These are phyloP conservation scores for Amphirosellinia nigrospora DNA, from an alignment of 495 filamentous ascomycete genomes.

Conservation along the genomic window DNA sequence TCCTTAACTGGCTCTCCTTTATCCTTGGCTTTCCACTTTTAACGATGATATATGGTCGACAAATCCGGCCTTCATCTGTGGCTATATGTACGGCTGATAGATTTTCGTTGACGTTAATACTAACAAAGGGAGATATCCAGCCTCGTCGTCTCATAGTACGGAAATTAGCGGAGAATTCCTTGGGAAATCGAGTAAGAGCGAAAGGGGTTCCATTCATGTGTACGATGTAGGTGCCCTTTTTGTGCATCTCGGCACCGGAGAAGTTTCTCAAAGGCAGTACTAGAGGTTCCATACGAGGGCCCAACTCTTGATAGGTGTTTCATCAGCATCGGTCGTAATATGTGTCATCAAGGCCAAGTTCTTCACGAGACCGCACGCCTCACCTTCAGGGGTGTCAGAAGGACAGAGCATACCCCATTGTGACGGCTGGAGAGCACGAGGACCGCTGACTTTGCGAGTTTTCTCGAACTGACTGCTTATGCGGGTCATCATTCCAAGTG, in stretches of 20 bases:
- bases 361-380: slow-evolving; percentile 97
- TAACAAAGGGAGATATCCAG: slow-evolving; percentile 90
- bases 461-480: slow-evolving; percentile 99
- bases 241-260: slow-evolving; percentile 83
- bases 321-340: slow-evolving; percentile 94
- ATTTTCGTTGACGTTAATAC: slow-evolving; percentile 93
- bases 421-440: slow-evolving; percentile 92
- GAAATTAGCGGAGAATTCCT: slow-evolving; percentile 82
- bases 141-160: slow-evolving; percentile 84
- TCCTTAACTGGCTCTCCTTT: slow-evolving; percentile 72
- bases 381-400: slow-evolving; percentile 97
- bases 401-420: slow-evolving; percentile 98
- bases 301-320: slow-evolving; percentile 81
- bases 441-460: slow-evolving; percentile 92
- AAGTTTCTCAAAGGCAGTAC: slow-evolving; percentile 63
- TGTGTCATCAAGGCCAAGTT: slow-evolving; percentile 99
- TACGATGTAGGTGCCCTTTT: slow-evolving; percentile 81
- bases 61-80: slow-evolving; percentile 95
- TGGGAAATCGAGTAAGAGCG: slow-evolving; percentile 80
- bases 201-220: slow-evolving; percentile 94
- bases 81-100: slow-evolving; percentile 92
- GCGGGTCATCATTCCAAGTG: slow-evolving; percentile 99
- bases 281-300: slow-evolving; percentile 73
- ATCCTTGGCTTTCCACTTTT: slow-evolving; percentile 83
- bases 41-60: slow-evolving; percentile 91